phyloP scores from a whole-genome alignment of 2,329 filamentous ascomycete species.

The Paraphaeosphaeria sporulosa region DNA sequence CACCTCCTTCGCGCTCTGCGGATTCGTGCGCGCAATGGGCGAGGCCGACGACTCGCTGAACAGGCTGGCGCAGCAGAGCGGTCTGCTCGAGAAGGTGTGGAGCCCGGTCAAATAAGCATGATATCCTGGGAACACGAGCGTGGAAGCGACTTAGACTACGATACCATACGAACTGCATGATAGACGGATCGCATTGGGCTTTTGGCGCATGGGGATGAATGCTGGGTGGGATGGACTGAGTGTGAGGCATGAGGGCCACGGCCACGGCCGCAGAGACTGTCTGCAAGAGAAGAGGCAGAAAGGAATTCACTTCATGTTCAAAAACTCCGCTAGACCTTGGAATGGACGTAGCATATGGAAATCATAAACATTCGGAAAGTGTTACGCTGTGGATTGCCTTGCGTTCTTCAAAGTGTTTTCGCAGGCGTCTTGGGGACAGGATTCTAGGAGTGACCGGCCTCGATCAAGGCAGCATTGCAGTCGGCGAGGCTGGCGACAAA shows the following conservation, averaged over 20 bases:
- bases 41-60: slow-evolving; percentile 11
- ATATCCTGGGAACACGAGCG: too few species aligned
- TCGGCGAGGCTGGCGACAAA: too few species aligned
- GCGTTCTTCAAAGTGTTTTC: neutral
- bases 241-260: neutral
- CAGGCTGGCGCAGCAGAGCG: slow-evolving; percentile 4
- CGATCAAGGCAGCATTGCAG: too few species aligned
- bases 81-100: slow-evolving; percentile 6
- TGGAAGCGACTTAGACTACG: neutral
- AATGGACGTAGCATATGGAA: neutral
- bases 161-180: slow-evolving; percentile 12
- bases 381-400: neutral
- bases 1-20: slow-evolving; percentile 1
- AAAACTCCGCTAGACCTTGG: neutral
- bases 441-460: too few species aligned
- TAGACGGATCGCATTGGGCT: slow-evolving; percentile 3
- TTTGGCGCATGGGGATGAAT: slow-evolving; percentile 7
- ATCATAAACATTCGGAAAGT: neutral
- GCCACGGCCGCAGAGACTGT: neutral
- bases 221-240: neutral
- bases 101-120: slow-evolving; percentile 1
- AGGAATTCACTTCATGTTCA: slow-evolving; percentile 2
- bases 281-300: neutral
- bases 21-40: slow-evolving; percentile 10
- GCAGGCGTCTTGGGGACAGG: neutral